Conservation (phyloP, 345 rosid species). For the Eucalyptus fibrosa region DNA sequence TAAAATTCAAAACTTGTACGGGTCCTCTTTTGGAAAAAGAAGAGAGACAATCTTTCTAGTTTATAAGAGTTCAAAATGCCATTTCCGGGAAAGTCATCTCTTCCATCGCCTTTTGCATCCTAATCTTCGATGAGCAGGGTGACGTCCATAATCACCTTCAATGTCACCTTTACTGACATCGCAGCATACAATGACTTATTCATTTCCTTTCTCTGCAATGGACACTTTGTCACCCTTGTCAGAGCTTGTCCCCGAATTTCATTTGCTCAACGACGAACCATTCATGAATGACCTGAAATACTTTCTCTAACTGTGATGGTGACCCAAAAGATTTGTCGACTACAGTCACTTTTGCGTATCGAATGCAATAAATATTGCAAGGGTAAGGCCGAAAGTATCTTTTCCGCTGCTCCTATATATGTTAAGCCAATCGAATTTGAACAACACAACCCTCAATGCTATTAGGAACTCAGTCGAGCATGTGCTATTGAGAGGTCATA, state of each 20-base stretch:
- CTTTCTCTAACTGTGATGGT: neutral
- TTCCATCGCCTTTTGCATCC: neutral
- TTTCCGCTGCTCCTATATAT: neutral
- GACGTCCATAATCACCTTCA: neutral
- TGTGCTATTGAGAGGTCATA: neutral
- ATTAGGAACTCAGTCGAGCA: neutral
- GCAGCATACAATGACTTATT: neutral
- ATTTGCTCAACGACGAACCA: neutral
- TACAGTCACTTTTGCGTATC: neutral
- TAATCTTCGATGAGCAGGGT: neutral
- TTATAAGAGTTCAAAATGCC: no score
- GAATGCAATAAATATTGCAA: neutral
- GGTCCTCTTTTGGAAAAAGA: neutral
- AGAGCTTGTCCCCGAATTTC: neutral
- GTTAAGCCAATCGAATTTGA: neutral
- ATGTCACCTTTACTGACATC: neutral
- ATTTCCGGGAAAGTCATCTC: neutral
- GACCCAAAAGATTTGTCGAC: neutral
- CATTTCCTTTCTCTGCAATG: neutral
- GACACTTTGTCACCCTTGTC: neutral
- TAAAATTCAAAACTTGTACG: no score
- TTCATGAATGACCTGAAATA: neutral
- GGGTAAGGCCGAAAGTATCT: neutral
- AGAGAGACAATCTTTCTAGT: neutral
- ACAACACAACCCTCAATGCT: neutral